Percentiles rank a stretch among this genome's conserved stretches.
These are phyloP conservation scores for Leccinum barrowsii DNA, from an alignment of 768 basidiomycete species.

Conservation along the genomic window DNA sequence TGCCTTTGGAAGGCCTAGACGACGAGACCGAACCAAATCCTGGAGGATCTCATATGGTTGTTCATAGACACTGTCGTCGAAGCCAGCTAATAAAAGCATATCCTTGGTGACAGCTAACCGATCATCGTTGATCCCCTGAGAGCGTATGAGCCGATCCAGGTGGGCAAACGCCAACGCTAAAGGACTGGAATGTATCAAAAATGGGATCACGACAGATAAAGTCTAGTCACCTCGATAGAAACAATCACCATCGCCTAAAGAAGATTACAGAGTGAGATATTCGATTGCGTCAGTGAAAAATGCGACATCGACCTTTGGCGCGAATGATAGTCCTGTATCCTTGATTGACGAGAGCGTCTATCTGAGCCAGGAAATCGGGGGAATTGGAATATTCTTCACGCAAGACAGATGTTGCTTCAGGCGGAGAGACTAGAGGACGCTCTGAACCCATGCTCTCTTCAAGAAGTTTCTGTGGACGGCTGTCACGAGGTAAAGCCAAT, in stretches of 20 bases:
- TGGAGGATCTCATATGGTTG: conserved; percentile 71
- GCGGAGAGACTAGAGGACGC: conserved; percentile 52
- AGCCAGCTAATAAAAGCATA: conserved; percentile 54
- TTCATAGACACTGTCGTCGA: conserved; percentile 65
- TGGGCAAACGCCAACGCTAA: conserved; percentile 82
- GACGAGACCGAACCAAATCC: conserved; percentile 41
- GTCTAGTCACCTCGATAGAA: conserved; percentile 76
- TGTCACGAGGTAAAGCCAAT: background rate
- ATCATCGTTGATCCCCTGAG: conserved; percentile 44
- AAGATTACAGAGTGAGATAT: background rate
- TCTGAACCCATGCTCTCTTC: conserved; percentile 36
- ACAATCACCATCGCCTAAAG: conserved; percentile 80
- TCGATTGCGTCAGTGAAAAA: background rate
- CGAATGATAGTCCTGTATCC: conserved; percentile 70
- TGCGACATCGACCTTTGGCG: conserved; percentile 54
- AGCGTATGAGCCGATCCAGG: conserved; percentile 62
- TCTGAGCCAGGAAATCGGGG: conserved; percentile 63
- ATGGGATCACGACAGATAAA: background rate
- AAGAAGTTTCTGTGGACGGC: conserved; percentile 32
- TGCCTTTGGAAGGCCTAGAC: conserved; percentile 33
- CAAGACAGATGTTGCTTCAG: conserved; percentile 51
- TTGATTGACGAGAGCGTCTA: conserved; percentile 59
- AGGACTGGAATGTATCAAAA: conserved; percentile 18
- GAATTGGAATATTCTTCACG: conserved; percentile 66
- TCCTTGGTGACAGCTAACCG: conserved; percentile 47